These are phyloP conservation scores for Austropuccinia psidii DNA, from an alignment of 1,284 basidiomycete species.

Conservation along the genomic window DNA sequence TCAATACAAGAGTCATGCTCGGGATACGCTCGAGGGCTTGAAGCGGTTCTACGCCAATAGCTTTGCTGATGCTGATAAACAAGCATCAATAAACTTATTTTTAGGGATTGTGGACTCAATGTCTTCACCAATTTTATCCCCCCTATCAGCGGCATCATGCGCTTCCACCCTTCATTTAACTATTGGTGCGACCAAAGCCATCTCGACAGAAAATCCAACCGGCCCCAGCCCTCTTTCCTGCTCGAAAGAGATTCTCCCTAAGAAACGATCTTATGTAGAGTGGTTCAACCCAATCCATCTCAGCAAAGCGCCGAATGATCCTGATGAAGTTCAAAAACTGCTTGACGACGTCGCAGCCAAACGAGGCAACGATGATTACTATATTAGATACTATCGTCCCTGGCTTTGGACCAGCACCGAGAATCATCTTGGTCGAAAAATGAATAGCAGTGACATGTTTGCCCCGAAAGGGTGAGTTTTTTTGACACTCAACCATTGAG, in stretches of 20 bases:
- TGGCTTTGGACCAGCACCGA: conserved; percentile 68
- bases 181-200: conserved; percentile 18
- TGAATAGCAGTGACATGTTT: conserved; percentile 63
- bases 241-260: conserved; percentile 39
- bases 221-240: conserved; percentile 2
- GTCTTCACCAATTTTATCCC: conserved; percentile 43
- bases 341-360: conserved; percentile 53
- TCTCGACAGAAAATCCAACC: conserved; percentile 16
- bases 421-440: conserved; percentile 75
- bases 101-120: conserved; percentile 65
- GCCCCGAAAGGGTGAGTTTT: conserved; percentile 67
- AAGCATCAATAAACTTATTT: conserved; percentile 94
- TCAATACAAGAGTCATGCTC: conserved; percentile 95
- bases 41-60: conserved; percentile 86
- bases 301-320: conserved; percentile 57
- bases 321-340: conserved; percentile 56
- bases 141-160: conserved; percentile 40
- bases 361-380: conserved; percentile 57
- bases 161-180: conserved; percentile 43
- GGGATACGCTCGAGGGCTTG: conserved; percentile 95
- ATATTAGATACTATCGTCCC: conserved; percentile 85
- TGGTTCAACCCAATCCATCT: conserved; percentile 74
- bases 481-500: too few species aligned
- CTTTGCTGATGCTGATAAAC: conserved; percentile 81
- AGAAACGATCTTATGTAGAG: conserved; percentile 61